Percentiles rank a stretch among this genome's conserved stretches.
phyloP scores from a whole-genome alignment of 1,284 basidiomycete species.

The Trichosporon faecale region DNA sequence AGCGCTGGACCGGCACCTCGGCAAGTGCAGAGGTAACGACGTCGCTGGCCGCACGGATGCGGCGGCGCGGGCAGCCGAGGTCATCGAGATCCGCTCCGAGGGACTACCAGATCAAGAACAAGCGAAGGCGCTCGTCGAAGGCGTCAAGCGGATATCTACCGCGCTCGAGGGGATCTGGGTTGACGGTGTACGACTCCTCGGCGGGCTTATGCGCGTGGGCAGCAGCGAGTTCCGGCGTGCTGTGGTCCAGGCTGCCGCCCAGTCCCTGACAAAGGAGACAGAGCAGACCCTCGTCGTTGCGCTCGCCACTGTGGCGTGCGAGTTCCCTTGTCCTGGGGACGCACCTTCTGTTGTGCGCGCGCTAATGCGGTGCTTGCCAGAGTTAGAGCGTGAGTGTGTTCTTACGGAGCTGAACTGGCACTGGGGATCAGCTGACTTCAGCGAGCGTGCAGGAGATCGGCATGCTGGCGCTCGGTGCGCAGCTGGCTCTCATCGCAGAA shows the following conservation, averaged over 20 bases:
- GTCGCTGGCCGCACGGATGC: slow-evolving; percentile 26
- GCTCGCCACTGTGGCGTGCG: slow-evolving; percentile 23
- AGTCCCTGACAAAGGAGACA: not conserved
- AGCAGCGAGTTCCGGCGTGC: slow-evolving; percentile 1
- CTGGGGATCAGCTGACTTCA: not conserved
- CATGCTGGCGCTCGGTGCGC: slow-evolving; percentile 27
- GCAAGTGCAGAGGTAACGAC: slow-evolving; percentile 7
- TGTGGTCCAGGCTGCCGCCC: slow-evolving; percentile 3
- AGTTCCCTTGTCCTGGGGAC: slow-evolving; percentile 12
- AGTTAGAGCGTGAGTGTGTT: slow-evolving; percentile 9
- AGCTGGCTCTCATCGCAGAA: slow-evolving; percentile 9
- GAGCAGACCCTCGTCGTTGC: slow-evolving; percentile 23
- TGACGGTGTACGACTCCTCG: slow-evolving; percentile 21
- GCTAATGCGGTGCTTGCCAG: slow-evolving; percentile 10
- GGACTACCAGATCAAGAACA: not conserved
- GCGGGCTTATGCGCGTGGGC: slow-evolving; percentile 19
- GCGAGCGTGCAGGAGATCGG: slow-evolving; percentile 33
- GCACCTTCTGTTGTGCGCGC: not conserved
- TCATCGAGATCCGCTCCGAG: slow-evolving; percentile 22
- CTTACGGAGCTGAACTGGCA: too few species aligned
- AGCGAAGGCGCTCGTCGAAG: slow-evolving; percentile 16
- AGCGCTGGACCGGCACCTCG: slow-evolving; percentile 19
- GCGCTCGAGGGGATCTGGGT: slow-evolving; percentile 29
- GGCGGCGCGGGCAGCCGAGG: slow-evolving; percentile 35
- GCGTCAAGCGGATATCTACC: slow-evolving; percentile 14